phyloP scores from a whole-genome alignment of 2,329 filamentous ascomycete genomes.

The Claviceps sp. region DNA sequence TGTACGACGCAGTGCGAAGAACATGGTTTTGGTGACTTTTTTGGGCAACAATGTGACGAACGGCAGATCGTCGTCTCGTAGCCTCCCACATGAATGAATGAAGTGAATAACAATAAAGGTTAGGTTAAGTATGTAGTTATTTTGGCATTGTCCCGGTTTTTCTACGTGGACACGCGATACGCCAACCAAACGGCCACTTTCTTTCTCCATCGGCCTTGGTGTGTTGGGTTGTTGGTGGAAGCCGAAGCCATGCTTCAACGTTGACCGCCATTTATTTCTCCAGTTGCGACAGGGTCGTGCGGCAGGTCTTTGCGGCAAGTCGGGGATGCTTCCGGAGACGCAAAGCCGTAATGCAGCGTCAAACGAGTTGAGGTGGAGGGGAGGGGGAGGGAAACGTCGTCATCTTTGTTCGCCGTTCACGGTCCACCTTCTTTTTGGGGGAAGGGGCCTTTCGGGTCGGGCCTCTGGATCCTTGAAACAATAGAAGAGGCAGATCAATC shows the following conservation, averaged over 20 bases:
- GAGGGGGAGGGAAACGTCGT: too few relatives aligned
- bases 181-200: constrained; percentile 2
- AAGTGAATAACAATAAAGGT: too few relatives aligned
- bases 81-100: constrained; percentile 4
- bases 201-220: background rate
- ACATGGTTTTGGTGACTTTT: constrained; percentile 4
- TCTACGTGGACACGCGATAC: constrained; percentile 6
- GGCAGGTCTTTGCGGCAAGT: constrained; percentile 1
- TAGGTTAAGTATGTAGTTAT: too few relatives aligned
- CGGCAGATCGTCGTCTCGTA: constrained; percentile 10
- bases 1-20: background rate
- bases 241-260: background rate
- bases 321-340: constrained; percentile 5
- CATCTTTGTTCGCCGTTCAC: too few relatives aligned
- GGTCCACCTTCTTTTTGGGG: background rate
- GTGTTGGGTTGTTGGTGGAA: background rate
- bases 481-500: background rate
- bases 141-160: constrained; percentile 2
- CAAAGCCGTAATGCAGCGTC: constrained; percentile 3
- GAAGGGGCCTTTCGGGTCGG: background rate
- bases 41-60: constrained; percentile 7
- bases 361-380: too few relatives aligned
- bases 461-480: background rate
- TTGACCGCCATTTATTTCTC: constrained; percentile 8
- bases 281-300: background rate